Percentiles rank a stretch among this genome's conserved stretches.
Evolutionary conservation across 192 early-diverging fungal genomes (phyloP).

Genomic region (Backusella tuberculispora): DNA sequence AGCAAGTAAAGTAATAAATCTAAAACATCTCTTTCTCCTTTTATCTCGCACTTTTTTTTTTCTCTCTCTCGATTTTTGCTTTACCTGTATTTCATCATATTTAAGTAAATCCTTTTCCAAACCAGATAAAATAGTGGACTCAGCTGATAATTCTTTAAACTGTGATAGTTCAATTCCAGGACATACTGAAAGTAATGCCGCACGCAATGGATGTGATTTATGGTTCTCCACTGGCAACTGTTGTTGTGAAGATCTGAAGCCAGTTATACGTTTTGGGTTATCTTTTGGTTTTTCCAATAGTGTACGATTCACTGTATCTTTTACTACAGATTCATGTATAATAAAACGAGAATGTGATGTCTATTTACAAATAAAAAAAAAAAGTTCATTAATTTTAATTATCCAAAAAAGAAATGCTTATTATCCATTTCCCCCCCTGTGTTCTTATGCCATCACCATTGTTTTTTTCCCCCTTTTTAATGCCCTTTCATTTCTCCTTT

Average conservation of each 20-base stretch:
- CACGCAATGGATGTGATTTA: conserved; percentile 5
- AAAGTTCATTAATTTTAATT: too few relatives aligned
- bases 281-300: conserved; percentile 21
- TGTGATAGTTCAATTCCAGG: conserved; percentile 17
- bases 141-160: conserved; percentile 24
- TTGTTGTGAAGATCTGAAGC: background rate
- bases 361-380: background rate
- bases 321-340: conserved; percentile 26
- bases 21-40: too few relatives aligned
- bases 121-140: conserved; percentile 1
- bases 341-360: conserved; percentile 9
- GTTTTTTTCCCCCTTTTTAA: too few relatives aligned
- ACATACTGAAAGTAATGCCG: conserved; percentile 11
- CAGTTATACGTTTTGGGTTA: background rate
- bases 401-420: too few relatives aligned
- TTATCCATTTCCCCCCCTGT: too few relatives aligned
- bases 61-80: background rate
- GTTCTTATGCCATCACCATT: too few relatives aligned
- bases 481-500: too few relatives aligned
- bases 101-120: conserved; percentile 21
- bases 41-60: background rate
- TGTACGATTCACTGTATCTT: conserved; percentile 25
- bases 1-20: too few relatives aligned
- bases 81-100: conserved; percentile 28
- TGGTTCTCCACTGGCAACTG: background rate